Evolutionary conservation across 73 alveolate genomes (phyloP).

Genomic region (Stentor coeruleus): DNA sequence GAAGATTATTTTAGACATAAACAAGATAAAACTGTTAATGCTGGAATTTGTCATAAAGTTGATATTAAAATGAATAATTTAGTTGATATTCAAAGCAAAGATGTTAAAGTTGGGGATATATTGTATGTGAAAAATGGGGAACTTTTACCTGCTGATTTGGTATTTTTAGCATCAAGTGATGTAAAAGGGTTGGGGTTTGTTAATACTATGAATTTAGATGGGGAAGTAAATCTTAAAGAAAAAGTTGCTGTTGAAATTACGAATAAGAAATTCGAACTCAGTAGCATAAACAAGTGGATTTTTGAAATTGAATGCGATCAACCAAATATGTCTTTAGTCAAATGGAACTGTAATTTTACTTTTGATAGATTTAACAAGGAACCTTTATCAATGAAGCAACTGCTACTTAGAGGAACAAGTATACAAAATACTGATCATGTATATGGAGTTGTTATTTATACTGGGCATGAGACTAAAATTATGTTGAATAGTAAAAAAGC

Average conservation of each 20-base stretch:
- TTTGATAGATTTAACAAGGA: background rate
- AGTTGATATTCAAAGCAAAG: slow-evolving; percentile 36
- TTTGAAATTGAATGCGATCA: background rate
- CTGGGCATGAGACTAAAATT: slow-evolving; percentile 90
- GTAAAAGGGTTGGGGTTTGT: slow-evolving; percentile 50
- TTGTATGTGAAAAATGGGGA: slow-evolving; percentile 56
- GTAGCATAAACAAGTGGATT: background rate
- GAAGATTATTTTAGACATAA: slow-evolving; percentile 66
- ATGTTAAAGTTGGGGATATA: slow-evolving; percentile 60
- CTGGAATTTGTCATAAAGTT: no score
- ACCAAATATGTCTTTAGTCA: background rate
- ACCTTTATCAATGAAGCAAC: slow-evolving; percentile 57
- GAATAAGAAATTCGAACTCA: background rate
- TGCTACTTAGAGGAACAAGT: slow-evolving; percentile 81
- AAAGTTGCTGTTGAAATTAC: background rate
- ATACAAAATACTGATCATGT: slow-evolving; percentile 76
- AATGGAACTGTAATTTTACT: background rate
- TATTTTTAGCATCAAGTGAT: slow-evolving; percentile 49
- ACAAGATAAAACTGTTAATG: slow-evolving; percentile 57
- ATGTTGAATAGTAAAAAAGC: slow-evolving; percentile 74
- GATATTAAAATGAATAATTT: slow-evolving; percentile 37
- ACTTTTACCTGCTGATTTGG: slow-evolving; percentile 68
- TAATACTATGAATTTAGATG: slow-evolving; percentile 31
- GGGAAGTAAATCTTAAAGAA: background rate
- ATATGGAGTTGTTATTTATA: slow-evolving; percentile 75